Conservation (phyloP, 1,139 yeast species). For the Spathaspora sp. region DNA sequence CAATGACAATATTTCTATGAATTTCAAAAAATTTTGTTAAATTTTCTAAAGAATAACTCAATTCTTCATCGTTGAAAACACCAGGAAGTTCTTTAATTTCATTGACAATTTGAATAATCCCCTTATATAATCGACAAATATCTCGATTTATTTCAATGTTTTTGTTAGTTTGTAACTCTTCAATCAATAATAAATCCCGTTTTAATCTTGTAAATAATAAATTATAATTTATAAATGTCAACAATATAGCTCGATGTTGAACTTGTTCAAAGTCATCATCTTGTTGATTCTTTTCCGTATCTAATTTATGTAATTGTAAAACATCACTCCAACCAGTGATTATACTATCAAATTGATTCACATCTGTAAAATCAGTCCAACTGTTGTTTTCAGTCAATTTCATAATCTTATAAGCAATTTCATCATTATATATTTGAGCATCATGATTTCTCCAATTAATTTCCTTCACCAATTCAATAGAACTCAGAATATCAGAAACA, state of each 20-base stretch:
- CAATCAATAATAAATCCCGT: slow-evolving; percentile 62
- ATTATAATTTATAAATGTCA: slow-evolving; percentile 73
- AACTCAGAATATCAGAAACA: slow-evolving; percentile 34
- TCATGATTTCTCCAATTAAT: slow-evolving; percentile 72
- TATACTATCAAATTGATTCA: slow-evolving; percentile 32
- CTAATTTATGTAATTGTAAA: slow-evolving; percentile 48
- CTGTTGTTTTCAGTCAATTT: slow-evolving; percentile 36
- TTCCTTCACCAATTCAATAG: slow-evolving; percentile 28
- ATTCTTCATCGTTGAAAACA: slow-evolving; percentile 79
- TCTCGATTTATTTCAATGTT: slow-evolving; percentile 42
- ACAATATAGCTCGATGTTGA: slow-evolving; percentile 73
- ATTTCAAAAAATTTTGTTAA: slow-evolving; percentile 48
- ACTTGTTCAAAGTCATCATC: slow-evolving; percentile 52
- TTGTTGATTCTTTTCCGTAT: slow-evolving; percentile 43
- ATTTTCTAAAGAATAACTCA: slow-evolving; percentile 52
- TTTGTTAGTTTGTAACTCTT: slow-evolving; percentile 23
- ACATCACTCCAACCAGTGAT: slow-evolving; percentile 39
- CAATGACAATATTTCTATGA: slow-evolving; percentile 44
- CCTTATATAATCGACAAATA: slow-evolving; percentile 48
- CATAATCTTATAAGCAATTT: slow-evolving; percentile 62
- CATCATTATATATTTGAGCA: slow-evolving; percentile 71
- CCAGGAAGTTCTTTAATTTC: slow-evolving; percentile 84
- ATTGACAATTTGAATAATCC: slow-evolving; percentile 46
- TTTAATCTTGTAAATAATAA: slow-evolving; percentile 63
- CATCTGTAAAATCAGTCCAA: slow-evolving; percentile 20